phyloP scores from a whole-genome alignment of 192 early-diverging fungal genomes.

The Rhizophagus sp. region DNA sequence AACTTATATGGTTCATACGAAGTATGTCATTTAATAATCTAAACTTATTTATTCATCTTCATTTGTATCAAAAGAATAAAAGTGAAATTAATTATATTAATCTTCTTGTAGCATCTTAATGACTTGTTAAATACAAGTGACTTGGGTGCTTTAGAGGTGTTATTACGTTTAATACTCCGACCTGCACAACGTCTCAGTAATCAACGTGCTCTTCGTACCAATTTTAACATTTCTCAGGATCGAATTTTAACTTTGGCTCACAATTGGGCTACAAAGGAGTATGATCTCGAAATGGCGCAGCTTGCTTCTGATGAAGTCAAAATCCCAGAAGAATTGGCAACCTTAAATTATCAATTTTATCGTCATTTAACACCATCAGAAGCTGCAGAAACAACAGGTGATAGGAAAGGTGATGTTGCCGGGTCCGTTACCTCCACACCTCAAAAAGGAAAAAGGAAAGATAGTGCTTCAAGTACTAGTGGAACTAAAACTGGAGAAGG shows the following conservation, averaged over 20 bases:
- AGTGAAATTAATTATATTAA: neutral
- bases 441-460: slow-evolving; percentile 23
- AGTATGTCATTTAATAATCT: slow-evolving; percentile 46
- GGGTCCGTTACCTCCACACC: slow-evolving; percentile 17
- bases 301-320: slow-evolving; percentile 42
- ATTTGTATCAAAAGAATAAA: neutral
- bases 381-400: slow-evolving; percentile 26
- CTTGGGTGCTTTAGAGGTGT: slow-evolving; percentile 75
- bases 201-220: slow-evolving; percentile 67
- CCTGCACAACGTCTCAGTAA: slow-evolving; percentile 89
- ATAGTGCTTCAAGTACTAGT: slow-evolving; percentile 21
- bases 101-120: slow-evolving; percentile 68
- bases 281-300: slow-evolving; percentile 49
- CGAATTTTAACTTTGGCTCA: slow-evolving; percentile 59
- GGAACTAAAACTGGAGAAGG: slow-evolving; percentile 44
- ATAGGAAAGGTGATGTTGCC: slow-evolving; percentile 23
- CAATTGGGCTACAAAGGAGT: slow-evolving; percentile 60
- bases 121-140: slow-evolving; percentile 79
- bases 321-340: slow-evolving; percentile 42
- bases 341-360: slow-evolving; percentile 66
- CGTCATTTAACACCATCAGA: slow-evolving; percentile 39
- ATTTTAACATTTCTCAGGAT: slow-evolving; percentile 59
- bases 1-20: slow-evolving; percentile 92
- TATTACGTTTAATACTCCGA: slow-evolving; percentile 79
- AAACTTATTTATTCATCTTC: neutral